Evolutionary conservation across 495 filamentous ascomycete genomes (phyloP).

Genomic region (Talaromyces stipitatus): DNA sequence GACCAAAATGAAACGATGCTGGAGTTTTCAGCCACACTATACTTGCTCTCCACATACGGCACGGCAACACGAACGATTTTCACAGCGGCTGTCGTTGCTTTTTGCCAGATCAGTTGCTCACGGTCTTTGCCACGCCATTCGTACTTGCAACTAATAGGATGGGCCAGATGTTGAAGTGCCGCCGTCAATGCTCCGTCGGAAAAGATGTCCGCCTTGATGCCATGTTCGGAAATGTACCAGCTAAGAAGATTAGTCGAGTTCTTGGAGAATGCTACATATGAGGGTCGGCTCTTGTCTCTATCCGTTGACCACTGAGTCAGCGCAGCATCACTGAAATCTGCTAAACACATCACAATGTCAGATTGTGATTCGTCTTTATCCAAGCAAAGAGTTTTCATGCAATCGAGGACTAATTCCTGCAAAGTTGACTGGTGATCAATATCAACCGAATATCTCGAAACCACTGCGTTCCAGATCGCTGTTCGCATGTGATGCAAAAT

Average conservation of each 20-base stretch:
- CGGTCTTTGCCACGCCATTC: constrained; percentile 50
- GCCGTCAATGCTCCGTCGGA: constrained; percentile 50
- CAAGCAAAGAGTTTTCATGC: constrained; percentile 60
- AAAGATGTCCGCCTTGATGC: constrained; percentile 58
- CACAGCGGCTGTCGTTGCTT: constrained; percentile 62
- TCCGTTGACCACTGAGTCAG: constrained; percentile 45
- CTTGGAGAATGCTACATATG: constrained; percentile 82
- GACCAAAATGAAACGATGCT: constrained; percentile 35
- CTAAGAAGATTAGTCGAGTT: constrained; percentile 63
- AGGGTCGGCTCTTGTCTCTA: constrained; percentile 44
- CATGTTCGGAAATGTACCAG: constrained; percentile 54
- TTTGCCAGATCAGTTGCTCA: constrained; percentile 65
- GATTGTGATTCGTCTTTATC: constrained; percentile 61
- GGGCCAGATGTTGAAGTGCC: constrained; percentile 54
- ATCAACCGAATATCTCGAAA: constrained; percentile 72
- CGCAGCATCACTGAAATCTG: constrained; percentile 54
- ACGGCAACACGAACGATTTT: constrained; percentile 61
- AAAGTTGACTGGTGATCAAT: constrained; percentile 75
- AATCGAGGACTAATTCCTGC: constrained; percentile 66
- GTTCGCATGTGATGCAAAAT: constrained; percentile 45
- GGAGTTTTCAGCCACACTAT: constrained; percentile 19
- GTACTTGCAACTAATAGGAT: constrained; percentile 70
- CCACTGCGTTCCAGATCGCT: constrained; percentile 63
- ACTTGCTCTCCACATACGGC: constrained; percentile 49
- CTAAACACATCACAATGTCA: constrained; percentile 57